phyloP scores from a whole-genome alignment of 352 stramenopile genomes.

The Saprolegnia diclina region DNA sequence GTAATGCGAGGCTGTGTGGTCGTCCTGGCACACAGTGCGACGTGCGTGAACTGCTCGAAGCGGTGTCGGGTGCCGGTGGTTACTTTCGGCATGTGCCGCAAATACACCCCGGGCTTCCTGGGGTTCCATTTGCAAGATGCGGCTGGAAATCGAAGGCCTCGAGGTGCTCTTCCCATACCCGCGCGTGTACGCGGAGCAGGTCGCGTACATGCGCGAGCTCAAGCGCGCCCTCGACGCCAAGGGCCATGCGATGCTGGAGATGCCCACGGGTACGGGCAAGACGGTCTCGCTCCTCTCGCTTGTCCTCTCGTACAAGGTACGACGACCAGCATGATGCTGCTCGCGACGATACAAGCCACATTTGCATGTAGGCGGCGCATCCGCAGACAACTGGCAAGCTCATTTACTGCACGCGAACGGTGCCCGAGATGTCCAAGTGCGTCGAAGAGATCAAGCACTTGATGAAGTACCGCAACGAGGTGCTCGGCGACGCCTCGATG shows the following conservation, averaged over 20 bases:
- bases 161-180: constrained; percentile 98
- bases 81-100: background rate
- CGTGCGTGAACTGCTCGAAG: no score
- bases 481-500: constrained; percentile 46
- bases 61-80: no score
- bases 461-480: constrained; percentile 65
- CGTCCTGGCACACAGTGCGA: no score
- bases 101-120: background rate
- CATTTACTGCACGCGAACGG: constrained; percentile 99
- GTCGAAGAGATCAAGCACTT: constrained; percentile 98
- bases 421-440: constrained; percentile 98
- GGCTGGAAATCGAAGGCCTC: constrained; percentile 93
- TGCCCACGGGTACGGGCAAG: constrained; percentile 98
- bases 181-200: constrained; percentile 98
- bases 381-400: constrained; percentile 93
- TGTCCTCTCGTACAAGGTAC: constrained; percentile 88
- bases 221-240: constrained; percentile 96
- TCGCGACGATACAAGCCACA: background rate
- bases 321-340: background rate
- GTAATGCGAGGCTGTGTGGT: no score
- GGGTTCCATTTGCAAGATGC: constrained; percentile 51
- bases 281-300: constrained; percentile 96
- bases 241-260: constrained; percentile 97
- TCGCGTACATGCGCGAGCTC: constrained; percentile 98
- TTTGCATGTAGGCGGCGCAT: constrained; percentile 84